phyloP scores from a whole-genome alignment of 306 rosid species.

The Prunus armeniaca region DNA sequence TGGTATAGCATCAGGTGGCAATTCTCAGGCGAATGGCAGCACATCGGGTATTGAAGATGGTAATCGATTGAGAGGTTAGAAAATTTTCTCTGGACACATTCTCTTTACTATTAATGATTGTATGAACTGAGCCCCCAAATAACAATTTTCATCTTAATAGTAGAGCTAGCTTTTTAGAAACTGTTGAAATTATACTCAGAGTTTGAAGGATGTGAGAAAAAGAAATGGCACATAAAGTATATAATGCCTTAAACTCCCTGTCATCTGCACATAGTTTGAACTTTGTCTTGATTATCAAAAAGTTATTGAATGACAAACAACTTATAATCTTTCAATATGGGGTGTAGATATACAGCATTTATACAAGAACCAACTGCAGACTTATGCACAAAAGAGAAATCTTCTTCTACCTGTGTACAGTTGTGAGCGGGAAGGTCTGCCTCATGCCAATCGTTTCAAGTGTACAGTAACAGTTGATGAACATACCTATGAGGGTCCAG shows the following conservation, averaged over 20 bases:
- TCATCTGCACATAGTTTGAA: neutral
- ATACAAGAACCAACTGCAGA: slow-evolving; percentile 69
- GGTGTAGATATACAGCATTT: slow-evolving; percentile 44
- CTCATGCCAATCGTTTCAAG: slow-evolving; percentile 65
- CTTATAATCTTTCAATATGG: neutral
- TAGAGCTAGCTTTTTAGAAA: neutral
- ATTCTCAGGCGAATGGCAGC: slow-evolving; percentile 1
- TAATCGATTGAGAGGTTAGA: no score
- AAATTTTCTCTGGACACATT: neutral
- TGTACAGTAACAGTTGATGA: slow-evolving; percentile 66
- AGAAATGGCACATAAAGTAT: neutral
- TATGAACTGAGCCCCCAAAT: neutral
- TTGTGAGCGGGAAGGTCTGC: slow-evolving; percentile 77
- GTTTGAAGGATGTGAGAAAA: neutral
- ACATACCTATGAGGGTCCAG: slow-evolving; percentile 53
- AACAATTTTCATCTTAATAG: neutral
- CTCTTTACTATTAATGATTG: neutral
- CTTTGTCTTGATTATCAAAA: neutral
- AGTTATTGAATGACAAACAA: neutral
- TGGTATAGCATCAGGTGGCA: neutral
- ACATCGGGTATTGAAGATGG: neutral
- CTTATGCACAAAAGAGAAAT: slow-evolving; percentile 59
- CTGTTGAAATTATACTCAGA: neutral
- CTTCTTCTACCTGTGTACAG: slow-evolving; percentile 56
- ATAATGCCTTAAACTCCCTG: neutral